A percentile compares a stretch with the other conserved stretches of the same genome.
Evolutionary conservation across 1,284 basidiomycete species (phyloP).

Genomic region (Exsudoporus floridanus): DNA sequence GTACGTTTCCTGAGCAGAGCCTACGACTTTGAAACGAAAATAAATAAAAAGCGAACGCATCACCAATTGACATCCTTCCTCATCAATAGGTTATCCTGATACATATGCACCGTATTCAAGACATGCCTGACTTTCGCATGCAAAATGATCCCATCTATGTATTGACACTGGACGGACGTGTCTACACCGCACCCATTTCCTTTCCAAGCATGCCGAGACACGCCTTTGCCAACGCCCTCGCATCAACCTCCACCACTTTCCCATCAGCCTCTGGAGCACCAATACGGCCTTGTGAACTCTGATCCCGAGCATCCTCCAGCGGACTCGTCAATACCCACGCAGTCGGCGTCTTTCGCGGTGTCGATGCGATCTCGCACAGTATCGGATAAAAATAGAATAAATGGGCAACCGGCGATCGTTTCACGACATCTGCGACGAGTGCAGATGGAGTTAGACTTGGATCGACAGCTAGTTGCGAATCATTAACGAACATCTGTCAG

Average conservation of each 20-base stretch:
- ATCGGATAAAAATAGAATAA: constrained; percentile 83
- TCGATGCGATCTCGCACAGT: constrained; percentile 75
- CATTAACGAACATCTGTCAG: background rate
- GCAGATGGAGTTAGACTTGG: constrained; percentile 44
- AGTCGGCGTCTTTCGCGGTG: constrained; percentile 62
- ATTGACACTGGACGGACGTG: no score
- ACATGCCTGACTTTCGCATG: background rate
- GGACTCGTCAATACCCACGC: constrained; percentile 50
- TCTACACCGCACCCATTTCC: constrained; percentile 57
- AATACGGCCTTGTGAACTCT: constrained; percentile 17
- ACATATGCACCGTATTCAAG: background rate
- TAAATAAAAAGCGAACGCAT: background rate
- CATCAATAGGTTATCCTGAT: background rate
- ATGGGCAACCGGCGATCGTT: constrained; percentile 73
- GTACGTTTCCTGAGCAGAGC: background rate
- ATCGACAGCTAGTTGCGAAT: constrained; percentile 40
- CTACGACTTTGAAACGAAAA: background rate
- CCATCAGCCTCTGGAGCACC: constrained; percentile 34
- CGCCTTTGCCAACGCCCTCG: constrained; percentile 62
- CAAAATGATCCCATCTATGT: background rate
- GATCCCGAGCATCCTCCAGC: background rate
- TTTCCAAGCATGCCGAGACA: constrained; percentile 72
- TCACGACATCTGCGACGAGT: constrained; percentile 65
- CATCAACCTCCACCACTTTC: constrained; percentile 55
- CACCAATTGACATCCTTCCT: background rate